Base-by-base conservation (phyloP, 768 basidiomycete genomes). In the Mycena sanguinolenta region DNA sequence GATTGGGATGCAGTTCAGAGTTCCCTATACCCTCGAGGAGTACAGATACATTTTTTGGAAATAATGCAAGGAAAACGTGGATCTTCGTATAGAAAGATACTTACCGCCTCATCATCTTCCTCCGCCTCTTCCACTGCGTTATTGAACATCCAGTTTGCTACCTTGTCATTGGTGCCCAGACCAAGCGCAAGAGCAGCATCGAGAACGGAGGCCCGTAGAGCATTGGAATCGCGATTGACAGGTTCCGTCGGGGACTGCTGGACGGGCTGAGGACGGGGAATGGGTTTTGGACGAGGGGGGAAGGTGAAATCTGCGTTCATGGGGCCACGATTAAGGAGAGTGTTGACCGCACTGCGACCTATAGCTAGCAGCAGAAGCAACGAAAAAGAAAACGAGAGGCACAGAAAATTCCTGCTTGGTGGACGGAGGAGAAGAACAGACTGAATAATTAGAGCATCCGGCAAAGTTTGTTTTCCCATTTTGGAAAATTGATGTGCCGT, bases 121-220 rank as follows among this genome's bases (percentile, higher is more conserved):
- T 88, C 87, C 65, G 90, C 91, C 69, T 87, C 90, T 49, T 83
- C 82, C 30, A 88, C 73, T 1, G 89, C 80, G 54, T 90, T 88
- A 67, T 87, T 89, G 78, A 93, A 93, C 76, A 94, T 92, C 90
- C 92, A 92, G 69, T 90, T 83, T 7, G 91, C 86, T 23, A 93
- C 88, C 30, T 88, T 84, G 21, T 85, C 82, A 70, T 87, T 92
- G 38, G 80, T 84, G 36, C 87, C 86, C 23, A 93, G 76, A 4
- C 92, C 92, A 16, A 94, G 86, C 76, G 92, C 82, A 44, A 93
- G 83, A 9, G 92, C 92, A 9, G 85, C 90, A 75, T 94, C 91
- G 46, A 93, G 86, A 27, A 94, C 92, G 19, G 92, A 93, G 1
- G 92, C 92, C 19, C 92, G 87, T 23, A 93, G 82, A 17, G 86